Evolutionary conservation across 805 yeast genomes (phyloP).

Genomic region (Saturnispora zaruensis): DNA sequence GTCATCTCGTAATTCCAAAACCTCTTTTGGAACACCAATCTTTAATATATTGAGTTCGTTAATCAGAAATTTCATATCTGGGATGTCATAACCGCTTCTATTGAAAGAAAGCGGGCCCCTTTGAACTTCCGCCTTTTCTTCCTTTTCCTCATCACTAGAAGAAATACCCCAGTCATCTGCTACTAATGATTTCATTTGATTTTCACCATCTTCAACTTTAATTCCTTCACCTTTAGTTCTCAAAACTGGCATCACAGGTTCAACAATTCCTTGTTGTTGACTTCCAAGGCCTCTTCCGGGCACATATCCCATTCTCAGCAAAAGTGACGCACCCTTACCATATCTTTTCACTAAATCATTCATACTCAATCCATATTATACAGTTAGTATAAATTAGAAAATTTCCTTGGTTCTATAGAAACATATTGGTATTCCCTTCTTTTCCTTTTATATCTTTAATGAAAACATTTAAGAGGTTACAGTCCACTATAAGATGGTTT

Average conservation of each 20-base stretch:
- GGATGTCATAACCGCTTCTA: constrained; percentile 15
- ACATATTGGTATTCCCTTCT: background rate
- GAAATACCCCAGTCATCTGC: constrained; percentile 11
- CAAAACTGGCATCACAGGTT: constrained; percentile 67
- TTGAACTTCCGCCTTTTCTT: constrained; percentile 20
- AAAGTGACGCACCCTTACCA: constrained; percentile 77
- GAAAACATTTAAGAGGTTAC: background rate
- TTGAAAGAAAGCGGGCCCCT: constrained; percentile 10
- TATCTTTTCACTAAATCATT: constrained; percentile 29
- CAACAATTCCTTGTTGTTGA: constrained; percentile 59
- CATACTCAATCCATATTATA: background rate
- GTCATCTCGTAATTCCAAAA: constrained; percentile 22
- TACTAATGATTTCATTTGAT: constrained; percentile 11
- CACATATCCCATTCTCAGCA: constrained; percentile 80
- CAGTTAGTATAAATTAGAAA: background rate
- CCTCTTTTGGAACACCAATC: constrained; percentile 29
- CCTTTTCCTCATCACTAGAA: constrained; percentile 10
- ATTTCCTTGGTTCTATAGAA: background rate
- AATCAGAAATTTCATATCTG: constrained; percentile 31
- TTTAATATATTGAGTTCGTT: constrained; percentile 30
- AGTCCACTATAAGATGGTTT: constrained; percentile 47
- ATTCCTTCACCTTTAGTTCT: constrained; percentile 67
- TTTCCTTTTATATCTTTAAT: background rate
- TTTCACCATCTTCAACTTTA: constrained; percentile 40
- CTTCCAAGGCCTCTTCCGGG: constrained; percentile 82